Evolutionary conservation across 805 yeast species (phyloP).

Genomic region (Ogataea degrootiae): DNA sequence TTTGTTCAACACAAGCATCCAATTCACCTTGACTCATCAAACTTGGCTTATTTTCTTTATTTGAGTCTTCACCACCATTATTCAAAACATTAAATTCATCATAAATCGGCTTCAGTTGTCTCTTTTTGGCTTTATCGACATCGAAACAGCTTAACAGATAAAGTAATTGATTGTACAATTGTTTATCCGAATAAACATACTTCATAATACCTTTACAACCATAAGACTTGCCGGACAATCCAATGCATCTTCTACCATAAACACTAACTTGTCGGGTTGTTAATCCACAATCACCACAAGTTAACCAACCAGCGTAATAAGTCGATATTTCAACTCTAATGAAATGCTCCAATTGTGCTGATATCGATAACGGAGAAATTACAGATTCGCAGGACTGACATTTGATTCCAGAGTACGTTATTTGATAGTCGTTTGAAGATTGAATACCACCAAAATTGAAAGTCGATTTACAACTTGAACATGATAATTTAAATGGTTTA

Average conservation of each 20-base stretch:
- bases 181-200: slow-evolving; percentile 71
- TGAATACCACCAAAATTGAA: slow-evolving; percentile 75
- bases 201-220: slow-evolving; percentile 80
- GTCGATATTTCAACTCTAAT: slow-evolving; percentile 64
- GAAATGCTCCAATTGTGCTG: slow-evolving; percentile 69
- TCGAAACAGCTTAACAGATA: slow-evolving; percentile 79
- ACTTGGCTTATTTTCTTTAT: slow-evolving; percentile 19
- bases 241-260: slow-evolving; percentile 82
- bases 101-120: slow-evolving; percentile 50
- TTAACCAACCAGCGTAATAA: slow-evolving; percentile 84
- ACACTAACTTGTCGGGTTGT: slow-evolving; percentile 83
- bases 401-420: slow-evolving; percentile 64
- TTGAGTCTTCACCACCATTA: not conserved
- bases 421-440: slow-evolving; percentile 53
- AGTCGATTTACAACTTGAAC: slow-evolving; percentile 51
- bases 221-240: slow-evolving; percentile 52
- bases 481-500: slow-evolving; percentile 48
- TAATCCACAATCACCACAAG: slow-evolving; percentile 84
- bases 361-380: slow-evolving; percentile 50
- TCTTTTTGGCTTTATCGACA: slow-evolving; percentile 65
- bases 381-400: slow-evolving; percentile 58
- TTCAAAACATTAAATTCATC: slow-evolving; percentile 7
- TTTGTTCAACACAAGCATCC: slow-evolving; percentile 76
- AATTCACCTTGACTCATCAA: slow-evolving; percentile 46
- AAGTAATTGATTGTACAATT: slow-evolving; percentile 78